Conservation (phyloP, 2,329 filamentous ascomycete genomes). For the Lasiodiplodia hormozganensis region DNA sequence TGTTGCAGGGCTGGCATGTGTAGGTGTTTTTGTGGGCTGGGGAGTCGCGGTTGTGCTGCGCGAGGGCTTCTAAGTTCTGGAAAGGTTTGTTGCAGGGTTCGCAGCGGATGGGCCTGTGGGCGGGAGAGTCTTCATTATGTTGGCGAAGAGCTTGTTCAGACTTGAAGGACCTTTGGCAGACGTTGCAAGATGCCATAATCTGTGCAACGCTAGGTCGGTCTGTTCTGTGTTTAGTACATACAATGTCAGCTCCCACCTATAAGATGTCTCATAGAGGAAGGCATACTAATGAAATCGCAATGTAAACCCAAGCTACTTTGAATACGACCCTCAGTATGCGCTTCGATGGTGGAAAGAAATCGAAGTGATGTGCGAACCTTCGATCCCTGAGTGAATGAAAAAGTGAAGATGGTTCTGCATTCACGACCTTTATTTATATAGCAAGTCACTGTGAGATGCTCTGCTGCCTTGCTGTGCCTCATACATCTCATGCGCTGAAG, state of each 20-base stretch:
- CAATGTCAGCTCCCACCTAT: background rate
- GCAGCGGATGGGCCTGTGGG: background rate
- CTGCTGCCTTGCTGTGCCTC: slow-evolving; percentile 22
- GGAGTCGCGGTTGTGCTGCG: background rate
- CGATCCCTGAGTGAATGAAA: background rate
- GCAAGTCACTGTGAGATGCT: no score
- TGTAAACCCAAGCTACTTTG: background rate
- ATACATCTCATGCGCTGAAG: background rate
- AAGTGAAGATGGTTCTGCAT: background rate
- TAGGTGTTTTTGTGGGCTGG: background rate
- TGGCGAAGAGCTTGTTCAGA: background rate
- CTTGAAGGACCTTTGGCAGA: background rate
- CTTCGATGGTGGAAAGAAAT: background rate
- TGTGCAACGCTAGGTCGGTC: background rate
- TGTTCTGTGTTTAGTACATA: background rate
- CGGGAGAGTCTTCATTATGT: background rate
- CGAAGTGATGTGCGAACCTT: background rate
- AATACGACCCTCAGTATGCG: background rate
- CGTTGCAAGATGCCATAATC: background rate
- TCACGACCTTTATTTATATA: background rate
- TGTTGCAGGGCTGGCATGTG: background rate
- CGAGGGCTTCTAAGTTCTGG: background rate
- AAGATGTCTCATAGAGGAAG: no score
- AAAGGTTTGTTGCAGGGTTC: background rate
- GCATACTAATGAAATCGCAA: background rate